Percentiles rank a stretch among this genome's conserved stretches.
phyloP scores from a whole-genome alignment of 2,329 filamentous ascomycete genomes.

The Sphaerulina musiva region DNA sequence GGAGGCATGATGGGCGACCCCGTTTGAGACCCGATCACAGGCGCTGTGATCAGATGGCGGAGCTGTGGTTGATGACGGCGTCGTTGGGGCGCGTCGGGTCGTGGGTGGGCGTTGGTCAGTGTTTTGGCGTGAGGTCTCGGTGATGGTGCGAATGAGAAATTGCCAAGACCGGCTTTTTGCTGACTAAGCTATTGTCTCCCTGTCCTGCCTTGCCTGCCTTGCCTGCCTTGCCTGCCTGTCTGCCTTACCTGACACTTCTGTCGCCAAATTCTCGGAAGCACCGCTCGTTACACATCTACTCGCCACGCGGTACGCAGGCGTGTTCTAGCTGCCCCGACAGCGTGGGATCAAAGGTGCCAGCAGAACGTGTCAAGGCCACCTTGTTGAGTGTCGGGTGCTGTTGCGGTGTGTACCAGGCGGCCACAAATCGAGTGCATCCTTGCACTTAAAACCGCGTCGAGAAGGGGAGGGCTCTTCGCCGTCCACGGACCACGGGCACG shows the following conservation, averaged over 20 bases:
- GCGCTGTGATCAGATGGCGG: constrained; percentile 36
- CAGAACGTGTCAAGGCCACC: not conserved
- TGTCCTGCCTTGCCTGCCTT: too few relatives aligned
- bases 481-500: too few relatives aligned
- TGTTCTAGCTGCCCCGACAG: not conserved
- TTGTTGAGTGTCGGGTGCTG: not conserved
- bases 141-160: too few relatives aligned
- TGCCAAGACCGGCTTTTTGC: too few relatives aligned
- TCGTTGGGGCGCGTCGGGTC: constrained; percentile 25
- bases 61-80: constrained; percentile 53
- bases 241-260: not conserved
- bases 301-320: not conserved
- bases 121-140: too few relatives aligned
- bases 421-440: constrained; percentile 1
- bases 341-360: not conserved
- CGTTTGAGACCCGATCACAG: constrained; percentile 14
- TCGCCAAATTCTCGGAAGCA: not conserved
- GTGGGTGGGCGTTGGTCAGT: too few relatives aligned
- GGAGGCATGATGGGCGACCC: constrained; percentile 62
- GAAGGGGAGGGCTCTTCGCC: too few relatives aligned
- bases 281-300: not conserved
- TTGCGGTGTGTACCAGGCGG: not conserved
- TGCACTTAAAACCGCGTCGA: too few relatives aligned
- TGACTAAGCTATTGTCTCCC: too few relatives aligned
- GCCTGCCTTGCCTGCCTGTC: too few relatives aligned